A percentile compares a stretch with the other conserved stretches of the same genome.
Evolutionary conservation across 192 early-diverging fungal genomes (phyloP).

Genomic region (Radiomyces spectabilis): DNA sequence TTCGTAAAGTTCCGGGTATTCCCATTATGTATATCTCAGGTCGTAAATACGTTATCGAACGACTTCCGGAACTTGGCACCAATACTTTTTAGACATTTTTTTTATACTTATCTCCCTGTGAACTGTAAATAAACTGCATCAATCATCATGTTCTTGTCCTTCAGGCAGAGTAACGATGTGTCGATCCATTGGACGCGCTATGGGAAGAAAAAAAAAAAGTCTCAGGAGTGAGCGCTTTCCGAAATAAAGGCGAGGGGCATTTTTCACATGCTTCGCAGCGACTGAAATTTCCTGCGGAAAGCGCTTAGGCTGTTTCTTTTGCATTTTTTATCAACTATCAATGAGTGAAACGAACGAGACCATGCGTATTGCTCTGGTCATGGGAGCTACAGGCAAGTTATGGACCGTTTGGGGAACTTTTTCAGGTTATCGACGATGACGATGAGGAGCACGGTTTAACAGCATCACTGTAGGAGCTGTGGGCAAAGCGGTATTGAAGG

Average conservation of each 20-base stretch:
- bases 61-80: slow-evolving; percentile 71
- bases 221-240: not conserved
- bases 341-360: not conserved
- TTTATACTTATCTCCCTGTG: not conserved
- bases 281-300: not conserved
- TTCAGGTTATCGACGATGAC: too few species aligned
- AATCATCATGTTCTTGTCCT: not conserved
- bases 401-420: not conserved
- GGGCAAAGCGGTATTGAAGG: slow-evolving; percentile 47
- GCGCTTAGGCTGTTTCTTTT: not conserved
- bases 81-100: slow-evolving; percentile 22
- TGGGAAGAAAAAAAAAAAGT: not conserved
- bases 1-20: slow-evolving; percentile 92
- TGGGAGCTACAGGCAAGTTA: slow-evolving; percentile 1
- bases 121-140: too few species aligned
- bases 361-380: not conserved
- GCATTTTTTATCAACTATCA: not conserved
- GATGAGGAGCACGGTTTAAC: too few species aligned
- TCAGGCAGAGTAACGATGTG: not conserved
- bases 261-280: not conserved
- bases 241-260: not conserved
- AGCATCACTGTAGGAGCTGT: slow-evolving; percentile 37
- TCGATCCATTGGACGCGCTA: not conserved
- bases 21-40: slow-evolving; percentile 94
- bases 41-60: slow-evolving; percentile 89